A percentile compares a stretch with the other conserved stretches of the same genome.
phyloP scores from a whole-genome alignment of 2,329 filamentous ascomycete genomes.

The Calonectria fujianensis region DNA sequence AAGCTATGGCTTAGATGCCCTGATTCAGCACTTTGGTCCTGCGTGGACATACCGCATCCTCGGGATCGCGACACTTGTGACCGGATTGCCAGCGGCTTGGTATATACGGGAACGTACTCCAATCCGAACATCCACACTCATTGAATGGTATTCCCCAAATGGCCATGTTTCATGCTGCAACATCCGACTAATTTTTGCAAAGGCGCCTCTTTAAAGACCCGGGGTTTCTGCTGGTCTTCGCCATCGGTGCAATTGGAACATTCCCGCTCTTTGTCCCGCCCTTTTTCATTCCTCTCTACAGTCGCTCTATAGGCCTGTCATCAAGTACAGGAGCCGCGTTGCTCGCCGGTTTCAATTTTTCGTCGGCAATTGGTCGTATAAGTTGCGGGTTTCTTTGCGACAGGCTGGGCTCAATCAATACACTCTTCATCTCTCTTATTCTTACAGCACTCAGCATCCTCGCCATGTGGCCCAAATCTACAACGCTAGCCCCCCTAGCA shows the following conservation, averaged over 20 bases:
- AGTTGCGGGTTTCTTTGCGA: constrained; percentile 73
- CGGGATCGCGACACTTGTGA: constrained; percentile 70
- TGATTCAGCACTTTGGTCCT: constrained; percentile 67
- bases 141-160: constrained; percentile 67
- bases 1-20: constrained; percentile 68
- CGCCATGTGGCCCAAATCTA: constrained; percentile 76
- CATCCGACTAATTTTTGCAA: neutral
- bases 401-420: constrained; percentile 72
- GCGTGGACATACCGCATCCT: constrained; percentile 73
- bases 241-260: constrained; percentile 72
- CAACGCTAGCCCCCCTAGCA: constrained; percentile 70
- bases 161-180: neutral
- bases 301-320: constrained; percentile 71
- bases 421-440: constrained; percentile 69
- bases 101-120: constrained; percentile 68
- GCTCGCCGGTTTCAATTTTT: constrained; percentile 77
- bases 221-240: constrained; percentile 72
- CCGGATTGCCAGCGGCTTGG: constrained; percentile 73
- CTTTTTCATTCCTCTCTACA: constrained; percentile 77
- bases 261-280: constrained; percentile 77
- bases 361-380: constrained; percentile 75
- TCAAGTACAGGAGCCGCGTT: constrained; percentile 73
- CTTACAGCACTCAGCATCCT: constrained; percentile 76
- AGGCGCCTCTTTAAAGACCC: constrained; percentile 72
- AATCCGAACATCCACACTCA: constrained; percentile 53